Conservation (phyloP, 768 basidiomycete species). For the Candolleomyces efflorescens region DNA sequence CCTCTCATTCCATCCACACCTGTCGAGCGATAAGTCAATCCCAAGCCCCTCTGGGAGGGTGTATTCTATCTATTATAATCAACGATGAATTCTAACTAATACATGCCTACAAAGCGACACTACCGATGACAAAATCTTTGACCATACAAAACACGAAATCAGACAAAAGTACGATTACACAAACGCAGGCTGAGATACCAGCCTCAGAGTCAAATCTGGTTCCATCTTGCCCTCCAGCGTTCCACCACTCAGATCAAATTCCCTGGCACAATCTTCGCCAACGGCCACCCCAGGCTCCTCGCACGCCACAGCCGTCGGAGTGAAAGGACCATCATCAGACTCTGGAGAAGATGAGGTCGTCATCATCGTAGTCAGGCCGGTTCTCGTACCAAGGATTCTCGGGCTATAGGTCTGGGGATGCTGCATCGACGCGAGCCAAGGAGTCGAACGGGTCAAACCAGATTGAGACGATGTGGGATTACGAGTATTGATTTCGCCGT, state of each 20-base stretch:
- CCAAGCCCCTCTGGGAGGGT: too few relatives aligned
- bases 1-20: background rate
- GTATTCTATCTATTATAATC: background rate
- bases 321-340: constrained; percentile 4
- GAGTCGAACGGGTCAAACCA: background rate
- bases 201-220: constrained; percentile 12
- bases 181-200: constrained; percentile 4
- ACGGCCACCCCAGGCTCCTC: background rate
- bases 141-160: background rate
- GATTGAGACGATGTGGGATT: too few relatives aligned
- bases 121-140: background rate
- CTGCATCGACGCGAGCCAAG: background rate
- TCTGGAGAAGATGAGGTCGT: background rate
- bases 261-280: background rate
- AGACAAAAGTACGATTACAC: background rate
- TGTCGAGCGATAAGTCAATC: too few relatives aligned
- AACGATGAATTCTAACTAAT: background rate
- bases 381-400: too few relatives aligned
- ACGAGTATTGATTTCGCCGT: too few relatives aligned
- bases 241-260: background rate
- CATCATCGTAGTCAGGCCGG: background rate
- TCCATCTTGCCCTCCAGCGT: background rate
- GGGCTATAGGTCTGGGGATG: too few relatives aligned
- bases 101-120: background rate
- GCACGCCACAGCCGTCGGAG: constrained; percentile 8